These are phyloP conservation scores for Phytopythium ostracodes DNA, from an alignment of 352 stramenopile genomes.

Conservation along the genomic window DNA sequence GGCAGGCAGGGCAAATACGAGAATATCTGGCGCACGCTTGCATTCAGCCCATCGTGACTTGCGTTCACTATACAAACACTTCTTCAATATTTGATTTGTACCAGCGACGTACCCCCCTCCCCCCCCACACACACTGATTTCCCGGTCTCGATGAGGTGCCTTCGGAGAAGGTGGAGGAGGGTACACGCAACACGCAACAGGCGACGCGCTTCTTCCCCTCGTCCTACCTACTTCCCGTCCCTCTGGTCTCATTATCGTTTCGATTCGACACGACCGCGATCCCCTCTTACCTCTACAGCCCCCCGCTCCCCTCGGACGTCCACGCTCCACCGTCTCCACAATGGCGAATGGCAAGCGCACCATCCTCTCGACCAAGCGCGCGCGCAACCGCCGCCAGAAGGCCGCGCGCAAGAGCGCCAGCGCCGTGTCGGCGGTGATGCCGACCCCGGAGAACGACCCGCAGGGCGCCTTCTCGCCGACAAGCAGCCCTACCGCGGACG, in stretches of 20 bases:
- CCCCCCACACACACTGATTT: too few relatives aligned
- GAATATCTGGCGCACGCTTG: constrained; percentile 7
- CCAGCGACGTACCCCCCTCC: background rate
- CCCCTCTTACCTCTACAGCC: background rate
- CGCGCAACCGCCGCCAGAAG: constrained; percentile 52
- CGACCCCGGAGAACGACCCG: constrained; percentile 24
- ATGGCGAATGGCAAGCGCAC: constrained; percentile 67
- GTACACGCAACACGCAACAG: background rate
- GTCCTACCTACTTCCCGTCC: background rate
- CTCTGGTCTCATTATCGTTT: constrained; percentile 2
- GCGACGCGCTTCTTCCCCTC: background rate
- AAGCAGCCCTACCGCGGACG: background rate
- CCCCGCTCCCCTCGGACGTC: background rate
- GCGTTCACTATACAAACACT: background rate
- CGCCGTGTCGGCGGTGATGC: constrained; percentile 2
- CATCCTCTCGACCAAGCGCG: constrained; percentile 59
- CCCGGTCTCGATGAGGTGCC: background rate
- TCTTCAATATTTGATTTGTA: background rate
- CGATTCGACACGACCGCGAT: background rate
- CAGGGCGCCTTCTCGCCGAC: background rate
- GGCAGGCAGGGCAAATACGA: background rate
- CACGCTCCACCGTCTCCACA: background rate
- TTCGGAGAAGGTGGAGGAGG: background rate
- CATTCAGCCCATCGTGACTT: background rate
- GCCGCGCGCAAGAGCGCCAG: constrained; percentile 10